phyloP scores from a whole-genome alignment of 371 early-diverging fungal species.

The Dentiscutata heterogama region DNA sequence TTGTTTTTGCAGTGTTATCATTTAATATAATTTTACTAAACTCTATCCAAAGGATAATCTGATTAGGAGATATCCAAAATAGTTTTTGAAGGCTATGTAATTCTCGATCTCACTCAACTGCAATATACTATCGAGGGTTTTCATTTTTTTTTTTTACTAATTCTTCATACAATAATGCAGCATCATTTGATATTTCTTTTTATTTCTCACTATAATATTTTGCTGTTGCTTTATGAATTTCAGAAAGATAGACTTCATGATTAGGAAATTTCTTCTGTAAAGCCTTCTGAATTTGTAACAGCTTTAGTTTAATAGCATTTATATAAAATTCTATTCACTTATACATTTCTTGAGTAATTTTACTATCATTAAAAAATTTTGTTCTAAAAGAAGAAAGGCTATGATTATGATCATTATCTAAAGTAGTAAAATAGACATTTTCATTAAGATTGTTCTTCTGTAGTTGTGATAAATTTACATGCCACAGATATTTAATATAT shows the following conservation, averaged over 20 bases:
- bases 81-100: background rate
- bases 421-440: background rate
- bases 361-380: too few relatives aligned
- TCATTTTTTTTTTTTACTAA: background rate
- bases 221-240: too few relatives aligned
- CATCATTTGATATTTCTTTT: too few relatives aligned
- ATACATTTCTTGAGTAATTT: too few relatives aligned
- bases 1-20: constrained; percentile 9
- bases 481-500: background rate
- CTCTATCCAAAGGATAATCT: background rate
- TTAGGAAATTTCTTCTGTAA: too few relatives aligned
- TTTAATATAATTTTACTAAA: background rate
- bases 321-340: too few relatives aligned
- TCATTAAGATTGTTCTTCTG: background rate
- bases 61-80: background rate
- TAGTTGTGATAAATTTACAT: background rate
- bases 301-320: too few relatives aligned
- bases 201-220: too few relatives aligned
- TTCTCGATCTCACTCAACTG: background rate
- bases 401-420: background rate
- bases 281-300: too few relatives aligned
- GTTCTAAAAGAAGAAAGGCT: too few relatives aligned
- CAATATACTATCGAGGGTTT: background rate
- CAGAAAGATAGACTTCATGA: too few relatives aligned
- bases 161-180: too few relatives aligned